These are phyloP conservation scores for Starmerella floricola DNA, from an alignment of 805 yeast genomes.

Conservation along the genomic window DNA sequence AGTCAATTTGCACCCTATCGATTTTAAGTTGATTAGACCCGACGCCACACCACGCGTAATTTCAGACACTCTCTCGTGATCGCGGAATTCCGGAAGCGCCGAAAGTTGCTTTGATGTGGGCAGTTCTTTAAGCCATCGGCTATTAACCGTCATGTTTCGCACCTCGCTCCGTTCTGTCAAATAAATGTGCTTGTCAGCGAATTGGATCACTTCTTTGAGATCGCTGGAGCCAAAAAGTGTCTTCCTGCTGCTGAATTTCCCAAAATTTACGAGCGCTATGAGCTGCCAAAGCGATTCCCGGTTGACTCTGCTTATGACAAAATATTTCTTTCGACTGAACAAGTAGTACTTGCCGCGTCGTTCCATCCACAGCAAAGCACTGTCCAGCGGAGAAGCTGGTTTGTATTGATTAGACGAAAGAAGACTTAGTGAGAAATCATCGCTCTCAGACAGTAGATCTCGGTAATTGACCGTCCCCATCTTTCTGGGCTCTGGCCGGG, in stretches of 20 bases:
- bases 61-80: no score
- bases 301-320: background rate
- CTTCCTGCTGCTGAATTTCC: constrained; percentile 1
- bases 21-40: constrained; percentile 12
- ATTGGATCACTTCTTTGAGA: constrained; percentile 6
- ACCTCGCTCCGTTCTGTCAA: background rate
- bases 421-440: constrained; percentile 4
- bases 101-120: background rate
- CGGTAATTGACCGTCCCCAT: constrained; percentile 4
- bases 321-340: constrained; percentile 4
- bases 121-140: background rate
- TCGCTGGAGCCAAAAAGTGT: constrained; percentile 1
- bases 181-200: constrained; percentile 2
- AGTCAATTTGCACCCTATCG: constrained; percentile 12
- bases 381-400: constrained; percentile 13
- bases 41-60: constrained; percentile 16
- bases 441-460: background rate
- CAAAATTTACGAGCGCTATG: background rate
- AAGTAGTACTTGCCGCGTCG: constrained; percentile 12
- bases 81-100: background rate
- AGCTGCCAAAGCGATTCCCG: background rate
- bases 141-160: background rate
- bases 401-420: constrained; percentile 4
- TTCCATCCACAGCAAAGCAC: constrained; percentile 14
- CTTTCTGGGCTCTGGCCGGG: background rate